Evolutionary conservation across 2,329 filamentous ascomycete genomes (phyloP).

Genomic region (Chaetomium sp.): DNA sequence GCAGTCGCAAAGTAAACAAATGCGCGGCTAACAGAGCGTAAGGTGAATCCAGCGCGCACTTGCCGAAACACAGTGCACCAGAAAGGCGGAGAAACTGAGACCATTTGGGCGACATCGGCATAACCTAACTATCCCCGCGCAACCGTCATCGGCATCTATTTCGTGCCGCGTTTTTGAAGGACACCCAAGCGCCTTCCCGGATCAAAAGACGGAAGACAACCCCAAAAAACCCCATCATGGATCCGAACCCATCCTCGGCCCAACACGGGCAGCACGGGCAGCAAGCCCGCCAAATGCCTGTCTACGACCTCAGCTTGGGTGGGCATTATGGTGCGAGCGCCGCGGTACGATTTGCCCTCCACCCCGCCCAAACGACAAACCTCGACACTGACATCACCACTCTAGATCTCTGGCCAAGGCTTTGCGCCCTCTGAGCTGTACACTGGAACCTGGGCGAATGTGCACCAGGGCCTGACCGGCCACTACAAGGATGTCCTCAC

Average conservation of each 20-base stretch:
- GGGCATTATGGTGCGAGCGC: slow-evolving; percentile 78
- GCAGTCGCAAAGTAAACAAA: slow-evolving; percentile 36
- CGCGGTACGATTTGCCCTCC: slow-evolving; percentile 54
- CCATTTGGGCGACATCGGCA: slow-evolving; percentile 17
- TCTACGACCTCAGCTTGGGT: slow-evolving; percentile 73
- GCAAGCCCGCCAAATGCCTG: slow-evolving; percentile 51
- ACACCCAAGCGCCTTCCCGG: slow-evolving; percentile 6
- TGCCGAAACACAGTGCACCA: slow-evolving; percentile 13
- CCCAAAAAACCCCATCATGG: slow-evolving; percentile 50
- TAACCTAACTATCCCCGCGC: slow-evolving; percentile 7
- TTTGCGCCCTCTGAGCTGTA: slow-evolving; percentile 93
- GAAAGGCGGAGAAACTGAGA: slow-evolving; percentile 12
- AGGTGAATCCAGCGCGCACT: slow-evolving; percentile 11
- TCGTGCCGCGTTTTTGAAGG: slow-evolving; percentile 7
- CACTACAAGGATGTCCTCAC: slow-evolving; percentile 96
- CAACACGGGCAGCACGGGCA: slow-evolving; percentile 60
- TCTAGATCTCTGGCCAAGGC: slow-evolving; percentile 79
- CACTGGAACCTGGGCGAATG: slow-evolving; percentile 93
- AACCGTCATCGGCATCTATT: neutral
- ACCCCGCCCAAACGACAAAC: neutral
- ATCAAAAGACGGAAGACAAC: neutral
- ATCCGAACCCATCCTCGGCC: slow-evolving; percentile 52
- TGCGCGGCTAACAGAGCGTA: slow-evolving; percentile 21
- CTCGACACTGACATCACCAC: slow-evolving; percentile 31
- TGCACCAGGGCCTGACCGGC: slow-evolving; percentile 91